phyloP scores from a whole-genome alignment of 225 moss, liverwort and hornwort genomes.

The Physcomitrium patens region DNA sequence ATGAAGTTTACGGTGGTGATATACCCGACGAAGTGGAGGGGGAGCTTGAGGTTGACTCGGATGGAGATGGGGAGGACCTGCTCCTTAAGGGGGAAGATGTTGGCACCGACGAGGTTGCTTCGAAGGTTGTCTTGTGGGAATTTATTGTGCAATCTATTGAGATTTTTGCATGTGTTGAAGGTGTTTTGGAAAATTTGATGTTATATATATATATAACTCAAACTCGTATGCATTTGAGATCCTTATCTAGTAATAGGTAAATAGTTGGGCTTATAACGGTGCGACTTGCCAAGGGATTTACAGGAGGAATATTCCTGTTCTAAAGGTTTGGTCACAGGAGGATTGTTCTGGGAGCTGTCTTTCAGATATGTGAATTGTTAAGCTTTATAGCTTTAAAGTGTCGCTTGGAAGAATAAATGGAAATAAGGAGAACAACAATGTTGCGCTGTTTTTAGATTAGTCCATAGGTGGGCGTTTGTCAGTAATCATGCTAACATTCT shows the following conservation, averaged over 20 bases:
- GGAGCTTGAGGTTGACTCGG: slow-evolving; percentile 84
- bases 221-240: too few relatives aligned
- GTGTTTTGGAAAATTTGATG: too few relatives aligned
- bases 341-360: background rate
- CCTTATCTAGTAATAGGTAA: too few relatives aligned
- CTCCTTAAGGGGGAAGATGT: slow-evolving; percentile 69
- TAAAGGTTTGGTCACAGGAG: background rate
- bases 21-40: slow-evolving; percentile 93
- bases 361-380: background rate
- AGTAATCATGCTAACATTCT: background rate
- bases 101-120: slow-evolving; percentile 69
- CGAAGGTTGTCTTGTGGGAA: slow-evolving; percentile 54
- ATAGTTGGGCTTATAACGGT: background rate
- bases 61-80: slow-evolving; percentile 80
- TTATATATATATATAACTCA: background rate
- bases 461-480: background rate
- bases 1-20: slow-evolving; percentile 93
- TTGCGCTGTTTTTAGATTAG: background rate
- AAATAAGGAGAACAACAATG: too few relatives aligned
- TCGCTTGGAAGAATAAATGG: background rate
- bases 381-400: background rate
- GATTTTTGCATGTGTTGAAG: background rate
- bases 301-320: background rate
- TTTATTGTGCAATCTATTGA: background rate
- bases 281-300: background rate